Evolutionary conservation across 768 basidiomycete genomes (phyloP), one percentile per base, ranked within the genome.

Genomic region (Lyophyllum atratum): DNA sequence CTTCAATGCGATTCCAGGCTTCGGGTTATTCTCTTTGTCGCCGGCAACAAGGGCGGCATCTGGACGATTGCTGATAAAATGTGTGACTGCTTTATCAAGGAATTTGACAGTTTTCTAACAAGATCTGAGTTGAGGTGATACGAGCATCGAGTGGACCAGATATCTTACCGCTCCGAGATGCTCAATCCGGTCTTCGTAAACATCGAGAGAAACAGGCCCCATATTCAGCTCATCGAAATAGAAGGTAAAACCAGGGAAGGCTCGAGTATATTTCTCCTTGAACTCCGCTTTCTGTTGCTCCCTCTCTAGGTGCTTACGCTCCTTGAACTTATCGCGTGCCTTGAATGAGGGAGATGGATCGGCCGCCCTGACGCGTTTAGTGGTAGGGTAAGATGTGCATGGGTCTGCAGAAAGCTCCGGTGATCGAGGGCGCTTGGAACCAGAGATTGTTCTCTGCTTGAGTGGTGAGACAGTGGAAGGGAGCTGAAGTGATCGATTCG

Each of bases 41-140:
- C 74, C 71, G 44, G 72, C 19, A 76, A 72, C 25, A 77, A 72
- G 50, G 72, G 59, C 31, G 75, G 68, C 47, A 45, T 62, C 57
- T 17, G 50, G n/a, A 53, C 79, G 77, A 64, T 89, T 82, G 52
- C 90, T 91, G 67, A 96, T 87, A 60, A 98, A 80, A 74, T 98
- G 96, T 0, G 94, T 95, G 24, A 96, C 85, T 47, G 85, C 81
- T 47, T 80, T 85, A 28, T 90, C 92, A 71, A 98, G 95, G 79
- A 97, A 97, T 59, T 86, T 83, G 49, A 96, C 93, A 54, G 93
- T 83, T 54, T 78, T 79, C 97, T 98, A 33, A 14, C 24, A 56
- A 48, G 26, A 57, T 31, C 21, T 50, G 49, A 40, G 40, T 34
- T 42, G 15, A 49, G 33, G 55, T 11, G 22, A 12, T 31, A 11